Percentiles rank a stretch among this genome's conserved stretches.
Conservation (phyloP, 441 rosid species). For the Croton laevigatus region DNA sequence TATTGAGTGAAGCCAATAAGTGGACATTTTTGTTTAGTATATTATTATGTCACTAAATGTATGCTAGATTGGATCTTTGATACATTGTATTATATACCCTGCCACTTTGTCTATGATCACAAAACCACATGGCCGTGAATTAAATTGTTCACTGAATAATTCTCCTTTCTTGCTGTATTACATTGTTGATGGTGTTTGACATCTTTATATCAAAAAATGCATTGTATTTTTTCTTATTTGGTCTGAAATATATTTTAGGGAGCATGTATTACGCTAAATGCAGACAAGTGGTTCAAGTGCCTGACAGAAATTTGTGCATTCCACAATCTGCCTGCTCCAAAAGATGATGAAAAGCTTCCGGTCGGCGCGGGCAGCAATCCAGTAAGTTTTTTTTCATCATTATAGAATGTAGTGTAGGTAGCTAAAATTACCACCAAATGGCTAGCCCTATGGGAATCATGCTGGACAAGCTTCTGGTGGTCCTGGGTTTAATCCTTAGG, state of each 20-base stretch:
- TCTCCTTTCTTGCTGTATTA: neutral
- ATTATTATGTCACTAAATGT: no score
- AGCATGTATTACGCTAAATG: slow-evolving; percentile 84
- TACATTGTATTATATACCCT: neutral
- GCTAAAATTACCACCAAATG: neutral
- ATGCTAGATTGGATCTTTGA: no score
- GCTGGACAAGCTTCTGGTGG: no score
- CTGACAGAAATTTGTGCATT: slow-evolving; percentile 64
- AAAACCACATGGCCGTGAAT: neutral
- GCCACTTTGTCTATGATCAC: neutral
- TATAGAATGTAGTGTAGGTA: neutral
- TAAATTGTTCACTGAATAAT: neutral
- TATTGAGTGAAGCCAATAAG: neutral
- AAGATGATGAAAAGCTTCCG: slow-evolving; percentile 82
- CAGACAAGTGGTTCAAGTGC: slow-evolving; percentile 84
- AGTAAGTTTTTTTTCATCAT: slow-evolving; percentile 40
- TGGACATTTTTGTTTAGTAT: no score
- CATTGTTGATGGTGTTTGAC: neutral
- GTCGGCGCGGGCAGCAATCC: slow-evolving; percentile 98
- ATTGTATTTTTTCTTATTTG: slow-evolving; percentile 1
- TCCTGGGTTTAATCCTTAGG: no score
- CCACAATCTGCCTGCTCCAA: slow-evolving; percentile 61
- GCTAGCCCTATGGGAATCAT: no score
- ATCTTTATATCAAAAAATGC: neutral
- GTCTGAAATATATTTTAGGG: slow-evolving; percentile 48